These are phyloP conservation scores for Tieghemostelium lacteum DNA, from an alignment of 78 protist species.

Conservation along the genomic window DNA sequence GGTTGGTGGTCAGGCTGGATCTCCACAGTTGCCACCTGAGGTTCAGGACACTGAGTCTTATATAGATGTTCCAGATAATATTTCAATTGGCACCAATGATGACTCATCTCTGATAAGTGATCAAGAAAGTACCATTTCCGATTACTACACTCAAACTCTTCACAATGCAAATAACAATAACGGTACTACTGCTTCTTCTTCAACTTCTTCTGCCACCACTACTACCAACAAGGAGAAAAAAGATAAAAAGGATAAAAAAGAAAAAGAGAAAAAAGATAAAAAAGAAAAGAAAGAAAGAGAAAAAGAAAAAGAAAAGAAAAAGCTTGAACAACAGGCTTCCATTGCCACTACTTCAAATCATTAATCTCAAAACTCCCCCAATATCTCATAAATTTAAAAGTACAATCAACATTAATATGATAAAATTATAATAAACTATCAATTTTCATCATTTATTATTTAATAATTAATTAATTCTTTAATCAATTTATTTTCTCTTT, in stretches of 20 bases:
- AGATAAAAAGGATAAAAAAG: too few species aligned
- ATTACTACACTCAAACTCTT: too few species aligned
- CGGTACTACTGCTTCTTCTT: too few species aligned
- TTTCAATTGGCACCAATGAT: conserved; percentile 27
- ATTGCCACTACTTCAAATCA: not conserved
- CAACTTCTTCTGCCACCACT: too few species aligned
- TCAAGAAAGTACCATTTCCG: too few species aligned
- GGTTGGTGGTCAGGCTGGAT: not conserved
- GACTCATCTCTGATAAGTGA: not conserved
- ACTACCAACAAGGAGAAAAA: not conserved
- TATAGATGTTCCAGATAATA: conserved; percentile 50
- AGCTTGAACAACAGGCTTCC: not conserved
- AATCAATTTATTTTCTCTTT: not conserved
- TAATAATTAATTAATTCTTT: too few species aligned
- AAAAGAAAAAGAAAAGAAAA: not conserved
- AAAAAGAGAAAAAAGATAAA: too few species aligned
- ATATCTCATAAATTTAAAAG: too few species aligned
- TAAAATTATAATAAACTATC: too few species aligned
- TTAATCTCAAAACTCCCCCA: not conserved
- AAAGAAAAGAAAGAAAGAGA: not conserved
- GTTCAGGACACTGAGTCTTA: not conserved
- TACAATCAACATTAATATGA: too few species aligned
- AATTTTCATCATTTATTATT: too few species aligned
- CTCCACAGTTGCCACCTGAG: not conserved
- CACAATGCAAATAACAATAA: too few species aligned